Conservation (phyloP, 148 eudicot genomes). For the Rhododendron henanense region DNA sequence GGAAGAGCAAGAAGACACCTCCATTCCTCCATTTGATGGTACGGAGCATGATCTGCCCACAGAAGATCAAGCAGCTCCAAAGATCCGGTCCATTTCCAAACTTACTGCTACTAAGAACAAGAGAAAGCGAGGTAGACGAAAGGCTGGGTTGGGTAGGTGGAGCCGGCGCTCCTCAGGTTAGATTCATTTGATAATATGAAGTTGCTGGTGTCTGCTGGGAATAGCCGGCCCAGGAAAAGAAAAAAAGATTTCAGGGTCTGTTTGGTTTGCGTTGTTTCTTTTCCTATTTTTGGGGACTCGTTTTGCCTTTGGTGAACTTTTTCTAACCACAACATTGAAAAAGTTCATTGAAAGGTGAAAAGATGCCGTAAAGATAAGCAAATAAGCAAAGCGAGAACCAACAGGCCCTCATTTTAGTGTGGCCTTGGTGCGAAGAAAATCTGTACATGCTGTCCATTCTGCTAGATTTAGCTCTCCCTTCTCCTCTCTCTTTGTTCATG, state of each 20-base stretch:
- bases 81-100: constrained; percentile 40
- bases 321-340: background rate
- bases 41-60: constrained; percentile 23
- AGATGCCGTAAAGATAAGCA: background rate
- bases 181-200: background rate
- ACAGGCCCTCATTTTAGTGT: background rate
- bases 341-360: background rate
- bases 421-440: background rate
- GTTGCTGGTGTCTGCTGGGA: background rate
- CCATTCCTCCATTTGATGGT: constrained; percentile 14
- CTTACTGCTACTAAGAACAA: constrained; percentile 32
- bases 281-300: background rate
- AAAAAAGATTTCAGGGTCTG: background rate
- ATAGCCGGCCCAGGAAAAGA: background rate
- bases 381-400: background rate
- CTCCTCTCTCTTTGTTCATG: background rate
- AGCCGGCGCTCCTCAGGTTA: constrained; percentile 35
- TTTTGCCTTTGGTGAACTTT: background rate
- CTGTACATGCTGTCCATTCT: background rate
- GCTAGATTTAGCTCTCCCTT: background rate
- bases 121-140: constrained; percentile 57
- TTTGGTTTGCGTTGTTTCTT: background rate
- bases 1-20: constrained; percentile 20
- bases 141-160: constrained; percentile 45
- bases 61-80: constrained; percentile 34